phyloP scores from a whole-genome alignment of 176 grass and related monocot species.

The Musa beccarii region DNA sequence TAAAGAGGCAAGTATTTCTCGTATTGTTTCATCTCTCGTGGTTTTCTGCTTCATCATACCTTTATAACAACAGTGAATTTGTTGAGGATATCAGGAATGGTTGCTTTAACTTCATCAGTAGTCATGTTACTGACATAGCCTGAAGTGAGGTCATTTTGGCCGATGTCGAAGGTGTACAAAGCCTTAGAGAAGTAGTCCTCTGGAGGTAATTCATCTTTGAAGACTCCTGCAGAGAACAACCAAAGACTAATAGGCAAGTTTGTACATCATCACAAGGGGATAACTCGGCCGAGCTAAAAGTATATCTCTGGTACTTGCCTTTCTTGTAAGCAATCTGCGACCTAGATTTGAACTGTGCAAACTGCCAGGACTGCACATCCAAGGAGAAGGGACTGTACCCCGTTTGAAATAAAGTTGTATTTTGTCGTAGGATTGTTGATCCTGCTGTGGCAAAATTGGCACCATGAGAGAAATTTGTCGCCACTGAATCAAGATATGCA shows the following conservation, averaged over 20 bases:
- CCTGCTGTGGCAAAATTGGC: slow-evolving; percentile 89
- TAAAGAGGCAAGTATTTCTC: background rate
- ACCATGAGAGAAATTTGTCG: slow-evolving; percentile 78
- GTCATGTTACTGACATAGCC: slow-evolving; percentile 59
- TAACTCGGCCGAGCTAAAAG: background rate
- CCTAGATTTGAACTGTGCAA: slow-evolving; percentile 57
- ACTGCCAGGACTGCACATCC: slow-evolving; percentile 85
- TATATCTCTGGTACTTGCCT: slow-evolving; percentile 18
- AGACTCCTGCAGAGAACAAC: slow-evolving; percentile 46
- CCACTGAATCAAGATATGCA: slow-evolving; percentile 80
- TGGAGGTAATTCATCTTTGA: slow-evolving; percentile 53
- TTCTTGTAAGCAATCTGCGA: slow-evolving; percentile 53
- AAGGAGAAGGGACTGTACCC: slow-evolving; percentile 84
- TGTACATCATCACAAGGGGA: background rate
- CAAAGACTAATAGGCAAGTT: background rate
- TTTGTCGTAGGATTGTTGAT: slow-evolving; percentile 69
- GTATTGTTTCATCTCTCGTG: background rate
- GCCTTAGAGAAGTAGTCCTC: slow-evolving; percentile 71
- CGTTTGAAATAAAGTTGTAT: slow-evolving; percentile 55
- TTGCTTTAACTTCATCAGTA: slow-evolving; percentile 46
- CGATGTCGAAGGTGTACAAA: slow-evolving; percentile 93
- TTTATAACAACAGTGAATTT: slow-evolving; percentile 53
- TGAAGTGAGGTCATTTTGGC: slow-evolving; percentile 88
- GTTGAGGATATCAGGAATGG: slow-evolving; percentile 69
- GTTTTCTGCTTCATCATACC: slow-evolving; percentile 24